Evolutionary conservation across 2,329 filamentous ascomycete genomes (phyloP).

Genomic region (Neophaeococcomyces aloes): DNA sequence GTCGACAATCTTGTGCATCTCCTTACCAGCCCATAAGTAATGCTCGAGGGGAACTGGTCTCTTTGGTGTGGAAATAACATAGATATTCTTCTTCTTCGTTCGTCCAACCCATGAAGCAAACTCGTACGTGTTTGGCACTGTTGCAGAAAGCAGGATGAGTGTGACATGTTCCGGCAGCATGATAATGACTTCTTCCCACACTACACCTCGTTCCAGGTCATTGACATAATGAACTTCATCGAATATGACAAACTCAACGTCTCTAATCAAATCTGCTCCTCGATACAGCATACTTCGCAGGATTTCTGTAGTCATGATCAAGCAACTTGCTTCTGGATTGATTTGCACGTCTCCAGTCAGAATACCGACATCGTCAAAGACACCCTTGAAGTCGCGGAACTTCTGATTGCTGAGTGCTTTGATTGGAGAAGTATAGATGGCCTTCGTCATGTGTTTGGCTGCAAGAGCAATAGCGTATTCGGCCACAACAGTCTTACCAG

Average conservation of each 20-base stretch:
- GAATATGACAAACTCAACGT: slow-evolving; percentile 98
- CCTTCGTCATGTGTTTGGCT: slow-evolving; percentile 98
- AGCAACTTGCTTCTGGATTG: slow-evolving; percentile 88
- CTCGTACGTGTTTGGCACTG: slow-evolving; percentile 93
- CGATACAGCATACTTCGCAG: slow-evolving; percentile 95
- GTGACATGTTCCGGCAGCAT: slow-evolving; percentile 98
- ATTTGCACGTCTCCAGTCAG: slow-evolving; percentile 97
- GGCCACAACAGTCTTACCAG: slow-evolving; percentile 94
- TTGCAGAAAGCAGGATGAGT: slow-evolving; percentile 86
- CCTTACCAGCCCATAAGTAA: slow-evolving; percentile 89
- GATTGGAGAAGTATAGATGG: slow-evolving; percentile 97
- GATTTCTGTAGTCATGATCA: slow-evolving; percentile 99
- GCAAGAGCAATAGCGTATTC: slow-evolving; percentile 96
- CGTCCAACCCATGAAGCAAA: slow-evolving; percentile 97
- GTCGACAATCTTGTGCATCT: slow-evolving; percentile 89
- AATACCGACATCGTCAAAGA: slow-evolving; percentile 93
- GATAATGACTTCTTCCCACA: slow-evolving; percentile 99
- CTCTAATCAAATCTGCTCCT: slow-evolving; percentile 86
- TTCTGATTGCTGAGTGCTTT: slow-evolving; percentile 98
- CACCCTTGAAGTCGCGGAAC: slow-evolving; percentile 83
- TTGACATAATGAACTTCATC: slow-evolving; percentile 99
- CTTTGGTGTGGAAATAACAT: slow-evolving; percentile 95
- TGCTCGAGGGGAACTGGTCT: slow-evolving; percentile 90
- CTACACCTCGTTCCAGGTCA: slow-evolving; percentile 86
- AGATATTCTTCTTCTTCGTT: slow-evolving; percentile 97